Conservation (phyloP, 495 filamentous ascomycete genomes). For the Aspergillus incahuasiensis region DNA sequence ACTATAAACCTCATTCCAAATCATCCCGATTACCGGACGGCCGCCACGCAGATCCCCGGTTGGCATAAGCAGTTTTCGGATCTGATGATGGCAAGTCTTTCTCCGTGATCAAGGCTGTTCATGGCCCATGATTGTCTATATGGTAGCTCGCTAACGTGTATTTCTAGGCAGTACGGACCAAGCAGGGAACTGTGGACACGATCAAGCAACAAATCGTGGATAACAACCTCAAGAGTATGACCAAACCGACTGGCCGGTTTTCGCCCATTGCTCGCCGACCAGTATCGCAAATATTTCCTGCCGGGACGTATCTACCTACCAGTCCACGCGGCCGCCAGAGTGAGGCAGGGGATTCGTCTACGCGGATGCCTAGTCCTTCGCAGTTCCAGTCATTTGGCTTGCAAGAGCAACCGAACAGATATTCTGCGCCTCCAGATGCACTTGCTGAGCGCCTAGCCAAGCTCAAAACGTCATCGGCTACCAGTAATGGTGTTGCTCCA, state of each 20-base stretch:
- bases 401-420: slow-evolving; percentile 19
- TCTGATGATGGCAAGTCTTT: slow-evolving; percentile 32
- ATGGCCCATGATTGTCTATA: not conserved
- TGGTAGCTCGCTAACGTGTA: slow-evolving; percentile 10
- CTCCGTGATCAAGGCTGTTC: not conserved
- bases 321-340: slow-evolving; percentile 24
- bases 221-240: slow-evolving; percentile 34
- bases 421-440: slow-evolving; percentile 29
- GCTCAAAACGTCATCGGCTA: slow-evolving; percentile 29
- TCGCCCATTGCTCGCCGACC: slow-evolving; percentile 13
- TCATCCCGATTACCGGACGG: slow-evolving; percentile 57
- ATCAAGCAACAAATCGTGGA: slow-evolving; percentile 44
- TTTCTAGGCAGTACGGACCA: slow-evolving; percentile 37
- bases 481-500: not conserved
- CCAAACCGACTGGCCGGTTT: slow-evolving; percentile 25
- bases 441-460: slow-evolving; percentile 46
- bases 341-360: slow-evolving; percentile 14
- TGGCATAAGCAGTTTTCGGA: slow-evolving; percentile 41
- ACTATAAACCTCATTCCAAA: slow-evolving; percentile 67
- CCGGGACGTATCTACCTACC: slow-evolving; percentile 12
- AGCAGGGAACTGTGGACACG: slow-evolving; percentile 44
- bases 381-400: slow-evolving; percentile 28
- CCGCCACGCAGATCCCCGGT: slow-evolving; percentile 27
- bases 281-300: slow-evolving; percentile 14
- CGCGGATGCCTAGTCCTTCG: slow-evolving; percentile 43